These are phyloP conservation scores for Hypoxylon sp. DNA, from an alignment of 2,329 filamentous ascomycete species.

Conservation along the genomic window DNA sequence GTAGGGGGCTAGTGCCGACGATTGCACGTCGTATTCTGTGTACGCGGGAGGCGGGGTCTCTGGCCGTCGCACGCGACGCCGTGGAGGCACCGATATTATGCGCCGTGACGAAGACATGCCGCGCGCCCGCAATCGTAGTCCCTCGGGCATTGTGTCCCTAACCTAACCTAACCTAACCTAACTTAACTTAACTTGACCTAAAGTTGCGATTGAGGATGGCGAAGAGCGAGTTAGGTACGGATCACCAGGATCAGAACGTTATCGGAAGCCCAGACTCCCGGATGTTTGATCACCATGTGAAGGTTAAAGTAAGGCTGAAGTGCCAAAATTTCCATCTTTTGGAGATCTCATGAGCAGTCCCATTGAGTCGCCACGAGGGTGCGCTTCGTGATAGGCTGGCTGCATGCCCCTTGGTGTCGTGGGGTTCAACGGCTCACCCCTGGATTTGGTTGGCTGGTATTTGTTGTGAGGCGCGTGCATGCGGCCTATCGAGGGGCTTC, in stretches of 20 bases:
- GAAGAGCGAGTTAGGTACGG: background rate
- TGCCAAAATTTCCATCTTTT: conserved; percentile 6
- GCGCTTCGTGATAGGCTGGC: conserved; percentile 39
- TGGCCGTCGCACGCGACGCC: conserved; percentile 33
- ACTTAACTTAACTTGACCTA: no score
- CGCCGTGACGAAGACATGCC: conserved; percentile 35
- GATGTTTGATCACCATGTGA: conserved; percentile 8
- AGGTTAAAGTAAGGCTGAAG: conserved; percentile 15
- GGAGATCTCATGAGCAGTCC: conserved; percentile 16
- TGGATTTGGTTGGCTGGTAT: conserved; percentile 32
- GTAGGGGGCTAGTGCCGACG: conserved; percentile 13
- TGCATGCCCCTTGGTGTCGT: conserved; percentile 38
- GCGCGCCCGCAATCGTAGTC: conserved; percentile 3
- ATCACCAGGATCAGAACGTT: conserved; percentile 8
- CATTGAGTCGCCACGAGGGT: conserved; percentile 23
- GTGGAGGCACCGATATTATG: conserved; percentile 23
- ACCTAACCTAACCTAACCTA: no score
- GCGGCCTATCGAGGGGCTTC: conserved; percentile 22
- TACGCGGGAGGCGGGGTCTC: conserved; percentile 43
- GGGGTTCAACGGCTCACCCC: conserved; percentile 24
- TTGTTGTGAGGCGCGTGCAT: conserved; percentile 42
- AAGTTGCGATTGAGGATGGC: conserved; percentile 1
- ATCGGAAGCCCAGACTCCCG: conserved; percentile 13
- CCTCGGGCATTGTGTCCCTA: background rate
- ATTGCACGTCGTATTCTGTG: conserved; percentile 35